phyloP scores from a whole-genome alignment of 805 yeast species.

The Candida incommunis region DNA sequence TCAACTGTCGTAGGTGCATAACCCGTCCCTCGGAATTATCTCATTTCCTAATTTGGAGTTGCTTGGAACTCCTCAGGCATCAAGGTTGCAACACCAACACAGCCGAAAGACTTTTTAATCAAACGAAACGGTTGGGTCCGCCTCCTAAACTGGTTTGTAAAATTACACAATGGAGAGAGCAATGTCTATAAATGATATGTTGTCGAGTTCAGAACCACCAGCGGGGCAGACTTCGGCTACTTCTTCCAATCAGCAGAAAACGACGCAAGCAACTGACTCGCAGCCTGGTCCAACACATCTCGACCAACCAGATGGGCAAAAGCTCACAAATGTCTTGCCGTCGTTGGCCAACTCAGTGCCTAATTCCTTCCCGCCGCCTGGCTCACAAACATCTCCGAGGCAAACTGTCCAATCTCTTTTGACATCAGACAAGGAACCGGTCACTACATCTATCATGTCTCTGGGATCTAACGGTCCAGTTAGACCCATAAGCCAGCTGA shows the following conservation, averaged over 20 bases:
- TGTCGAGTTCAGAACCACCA: neutral
- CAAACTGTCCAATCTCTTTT: neutral
- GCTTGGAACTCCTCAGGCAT: neutral
- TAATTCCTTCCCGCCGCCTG: neutral
- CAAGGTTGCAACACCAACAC: neutral
- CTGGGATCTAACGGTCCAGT: too few species aligned
- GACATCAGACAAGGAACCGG: neutral
- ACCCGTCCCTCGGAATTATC: too few species aligned
- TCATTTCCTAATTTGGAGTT: neutral
- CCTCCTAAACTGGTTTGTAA: neutral
- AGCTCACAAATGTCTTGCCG: too few species aligned
- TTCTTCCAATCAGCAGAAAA: too few species aligned
- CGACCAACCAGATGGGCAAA: too few species aligned
- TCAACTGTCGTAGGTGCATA: too few species aligned
- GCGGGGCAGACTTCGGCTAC: neutral
- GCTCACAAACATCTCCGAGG: neutral
- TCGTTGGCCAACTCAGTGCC: too few species aligned
- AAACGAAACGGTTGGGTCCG: neutral
- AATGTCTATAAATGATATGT: neutral
- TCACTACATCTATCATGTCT: too few species aligned
- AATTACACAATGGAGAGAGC: neutral
- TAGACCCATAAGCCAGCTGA: too few species aligned
- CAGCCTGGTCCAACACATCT: too few species aligned
- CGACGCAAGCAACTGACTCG: too few species aligned
- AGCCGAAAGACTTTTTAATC: too few species aligned